Conservation (phyloP, 495 filamentous ascomycete species). For the Talaromyces thailandensis region DNA sequence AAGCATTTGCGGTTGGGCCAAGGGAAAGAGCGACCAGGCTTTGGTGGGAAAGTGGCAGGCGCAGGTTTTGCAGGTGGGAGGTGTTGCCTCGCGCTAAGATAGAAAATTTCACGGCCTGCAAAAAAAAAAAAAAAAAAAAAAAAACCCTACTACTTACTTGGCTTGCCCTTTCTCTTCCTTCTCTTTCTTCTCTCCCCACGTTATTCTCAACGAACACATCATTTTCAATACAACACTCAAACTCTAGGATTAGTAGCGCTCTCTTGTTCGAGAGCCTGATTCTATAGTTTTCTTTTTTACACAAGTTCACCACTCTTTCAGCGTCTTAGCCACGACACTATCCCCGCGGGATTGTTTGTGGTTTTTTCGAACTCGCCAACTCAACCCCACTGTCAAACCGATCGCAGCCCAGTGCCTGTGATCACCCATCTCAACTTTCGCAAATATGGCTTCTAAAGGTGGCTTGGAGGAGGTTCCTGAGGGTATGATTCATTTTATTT, state of each 20-base stretch:
- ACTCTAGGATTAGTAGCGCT: constrained; percentile 14
- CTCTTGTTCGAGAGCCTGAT: constrained; percentile 32
- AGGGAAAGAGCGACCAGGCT: constrained; percentile 3
- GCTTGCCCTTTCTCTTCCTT: constrained; percentile 22
- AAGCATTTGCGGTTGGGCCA: not conserved
- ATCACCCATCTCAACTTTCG: constrained; percentile 51
- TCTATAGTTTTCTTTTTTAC: constrained; percentile 26
- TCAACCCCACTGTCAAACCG: constrained; percentile 34
- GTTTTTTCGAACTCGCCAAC: constrained; percentile 11
- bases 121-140: constrained; percentile 40
- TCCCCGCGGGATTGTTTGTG: constrained; percentile 25
- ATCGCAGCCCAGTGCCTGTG: constrained; percentile 62
- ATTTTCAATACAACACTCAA: constrained; percentile 9
- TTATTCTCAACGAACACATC: constrained; percentile 18
- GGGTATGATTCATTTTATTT: constrained; percentile 45
- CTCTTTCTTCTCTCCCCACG: constrained; percentile 31
- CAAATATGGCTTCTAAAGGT: constrained; percentile 90
- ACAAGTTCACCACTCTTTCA: not conserved
- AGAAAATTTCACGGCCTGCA: constrained; percentile 16
- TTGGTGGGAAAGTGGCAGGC: constrained; percentile 14
- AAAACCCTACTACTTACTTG: constrained; percentile 9
- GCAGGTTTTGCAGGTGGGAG: constrained; percentile 1
- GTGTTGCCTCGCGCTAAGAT: constrained; percentile 17
- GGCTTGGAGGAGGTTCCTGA: constrained; percentile 94
- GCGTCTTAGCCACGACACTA: constrained; percentile 8